Evolutionary conservation across 768 basidiomycete genomes (phyloP).

Genomic region (Panaeolus cyanescens): DNA sequence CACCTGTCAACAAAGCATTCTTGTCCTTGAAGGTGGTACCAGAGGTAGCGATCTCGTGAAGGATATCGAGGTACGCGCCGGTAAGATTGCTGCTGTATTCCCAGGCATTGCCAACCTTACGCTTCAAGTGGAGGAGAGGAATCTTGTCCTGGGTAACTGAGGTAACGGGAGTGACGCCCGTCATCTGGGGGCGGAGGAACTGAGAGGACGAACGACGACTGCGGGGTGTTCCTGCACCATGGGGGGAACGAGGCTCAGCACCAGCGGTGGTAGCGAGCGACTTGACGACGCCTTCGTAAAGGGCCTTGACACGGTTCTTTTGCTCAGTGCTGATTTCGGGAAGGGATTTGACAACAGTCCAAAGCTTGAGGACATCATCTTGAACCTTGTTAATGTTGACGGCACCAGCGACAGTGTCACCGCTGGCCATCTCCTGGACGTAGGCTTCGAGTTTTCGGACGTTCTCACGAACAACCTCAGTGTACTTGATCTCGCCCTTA

Average conservation of each 20-base stretch:
- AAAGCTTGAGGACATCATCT: slow-evolving; percentile 93
- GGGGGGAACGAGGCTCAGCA: slow-evolving; percentile 46
- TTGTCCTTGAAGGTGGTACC: slow-evolving; percentile 99
- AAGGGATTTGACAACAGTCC: slow-evolving; percentile 96
- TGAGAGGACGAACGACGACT: slow-evolving; percentile 92
- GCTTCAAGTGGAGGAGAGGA: slow-evolving; percentile 94
- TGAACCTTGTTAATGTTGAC: slow-evolving; percentile 98
- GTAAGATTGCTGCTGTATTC: slow-evolving; percentile 98
- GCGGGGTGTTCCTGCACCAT: slow-evolving; percentile 45
- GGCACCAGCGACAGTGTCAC: slow-evolving; percentile 78
- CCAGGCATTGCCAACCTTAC: slow-evolving; percentile 94
- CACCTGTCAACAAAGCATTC: slow-evolving; percentile 96
- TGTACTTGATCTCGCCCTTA: slow-evolving; percentile 93
- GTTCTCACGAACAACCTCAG: slow-evolving; percentile 93
- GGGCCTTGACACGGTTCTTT: slow-evolving; percentile 90
- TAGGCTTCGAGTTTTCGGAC: slow-evolving; percentile 98
- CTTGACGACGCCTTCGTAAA: slow-evolving; percentile 96
- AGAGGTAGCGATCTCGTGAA: slow-evolving; percentile 97
- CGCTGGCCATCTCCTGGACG: slow-evolving; percentile 97
- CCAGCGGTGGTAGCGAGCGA: slow-evolving; percentile 81
- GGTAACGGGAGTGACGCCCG: slow-evolving; percentile 74
- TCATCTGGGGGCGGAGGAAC: slow-evolving; percentile 91
- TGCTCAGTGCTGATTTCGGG: slow-evolving; percentile 97
- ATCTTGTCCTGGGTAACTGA: slow-evolving; percentile 82
- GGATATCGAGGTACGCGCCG: slow-evolving; percentile 91